Conservation (phyloP, 345 rosid genomes). For the Populus ilicifolia region DNA sequence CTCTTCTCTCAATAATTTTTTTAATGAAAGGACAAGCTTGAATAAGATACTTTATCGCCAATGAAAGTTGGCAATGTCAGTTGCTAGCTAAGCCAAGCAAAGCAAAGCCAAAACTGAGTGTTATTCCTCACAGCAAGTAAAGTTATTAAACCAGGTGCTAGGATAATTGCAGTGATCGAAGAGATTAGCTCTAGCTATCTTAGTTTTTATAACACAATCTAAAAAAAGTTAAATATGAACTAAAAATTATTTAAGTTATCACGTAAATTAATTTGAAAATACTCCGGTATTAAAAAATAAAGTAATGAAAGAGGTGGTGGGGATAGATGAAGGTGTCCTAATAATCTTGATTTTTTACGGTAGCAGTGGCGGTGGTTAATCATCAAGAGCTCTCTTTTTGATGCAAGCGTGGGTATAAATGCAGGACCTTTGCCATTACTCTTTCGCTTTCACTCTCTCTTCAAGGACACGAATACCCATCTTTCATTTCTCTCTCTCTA, state of each 20-base stretch:
- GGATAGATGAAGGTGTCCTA: neutral
- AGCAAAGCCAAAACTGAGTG: conserved; percentile 7
- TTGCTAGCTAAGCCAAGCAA: conserved; percentile 18
- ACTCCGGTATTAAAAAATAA: neutral
- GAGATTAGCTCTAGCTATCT: no score
- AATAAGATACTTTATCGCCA: conserved; percentile 13
- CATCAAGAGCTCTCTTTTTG: conserved; percentile 83
- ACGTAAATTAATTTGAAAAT: neutral
- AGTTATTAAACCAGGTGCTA: neutral
- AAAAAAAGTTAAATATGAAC: no score
- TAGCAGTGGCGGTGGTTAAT: conserved; percentile 87
- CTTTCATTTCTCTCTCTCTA: neutral
- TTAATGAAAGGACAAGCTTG: conserved; percentile 21
- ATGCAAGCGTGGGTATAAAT: conserved; percentile 99
- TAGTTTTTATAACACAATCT: no score
- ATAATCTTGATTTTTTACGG: conserved; percentile 28
- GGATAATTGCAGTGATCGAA: no score
- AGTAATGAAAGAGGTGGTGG: neutral
- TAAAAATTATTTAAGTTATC: neutral
- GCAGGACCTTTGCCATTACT: conserved; percentile 45
- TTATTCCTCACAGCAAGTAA: neutral
- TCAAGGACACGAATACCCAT: conserved; percentile 15
- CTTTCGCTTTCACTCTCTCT: conserved; percentile 30
- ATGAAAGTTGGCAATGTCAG: conserved; percentile 60
- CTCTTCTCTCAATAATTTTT: conserved; percentile 40